Evolutionary conservation across 1,284 basidiomycete genomes (phyloP).

Genomic region (Coniophora puteana): DNA sequence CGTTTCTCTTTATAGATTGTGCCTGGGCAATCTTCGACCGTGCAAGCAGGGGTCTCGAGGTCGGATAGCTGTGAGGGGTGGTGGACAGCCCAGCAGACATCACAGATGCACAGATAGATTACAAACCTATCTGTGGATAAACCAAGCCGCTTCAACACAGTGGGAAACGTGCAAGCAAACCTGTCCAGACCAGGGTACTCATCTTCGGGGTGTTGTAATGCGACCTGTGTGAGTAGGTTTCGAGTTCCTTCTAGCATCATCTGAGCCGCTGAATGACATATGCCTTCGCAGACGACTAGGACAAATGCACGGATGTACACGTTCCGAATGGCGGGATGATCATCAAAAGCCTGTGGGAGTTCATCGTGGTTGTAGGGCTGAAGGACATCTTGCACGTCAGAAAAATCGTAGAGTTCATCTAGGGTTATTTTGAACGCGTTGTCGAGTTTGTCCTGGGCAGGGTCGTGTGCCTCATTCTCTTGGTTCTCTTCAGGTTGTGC

Average conservation of each 20-base stretch:
- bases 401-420: too few relatives aligned
- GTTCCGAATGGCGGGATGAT: not conserved
- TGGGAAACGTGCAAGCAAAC: not conserved
- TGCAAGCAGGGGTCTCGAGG: too few relatives aligned
- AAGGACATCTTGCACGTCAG: too few relatives aligned
- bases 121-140: not conserved
- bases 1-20: too few relatives aligned
- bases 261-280: not conserved
- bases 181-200: not conserved
- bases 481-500: too few relatives aligned
- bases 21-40: too few relatives aligned
- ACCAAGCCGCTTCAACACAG: not conserved
- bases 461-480: too few relatives aligned
- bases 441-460: too few relatives aligned
- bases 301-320: not conserved
- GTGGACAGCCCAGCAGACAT: not conserved
- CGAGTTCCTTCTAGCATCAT: not conserved
- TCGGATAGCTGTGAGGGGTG: constrained; percentile 1
- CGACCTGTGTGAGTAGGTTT: not conserved
- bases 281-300: not conserved
- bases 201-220: not conserved
- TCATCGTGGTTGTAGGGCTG: not conserved
- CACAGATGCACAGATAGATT: constrained; percentile 1
- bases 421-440: too few relatives aligned
- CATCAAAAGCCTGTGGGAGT: not conserved